phyloP scores from a whole-genome alignment of 2,329 filamentous ascomycete genomes.

The Aspergillus uvarum region DNA sequence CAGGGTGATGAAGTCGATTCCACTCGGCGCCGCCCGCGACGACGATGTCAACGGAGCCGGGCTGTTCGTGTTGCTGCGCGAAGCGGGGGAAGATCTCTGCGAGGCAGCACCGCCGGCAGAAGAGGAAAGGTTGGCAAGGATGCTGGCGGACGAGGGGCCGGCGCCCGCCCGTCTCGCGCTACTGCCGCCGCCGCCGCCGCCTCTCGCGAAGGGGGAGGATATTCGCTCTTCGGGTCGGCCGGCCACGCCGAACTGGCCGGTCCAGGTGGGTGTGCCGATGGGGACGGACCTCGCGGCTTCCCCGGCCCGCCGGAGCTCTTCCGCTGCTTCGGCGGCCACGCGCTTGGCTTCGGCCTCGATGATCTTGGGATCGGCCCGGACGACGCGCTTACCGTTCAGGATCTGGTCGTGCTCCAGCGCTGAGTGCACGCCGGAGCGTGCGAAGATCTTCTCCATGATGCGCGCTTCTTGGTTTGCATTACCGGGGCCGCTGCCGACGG shows the following conservation, averaged over 20 bases:
- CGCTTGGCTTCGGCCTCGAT: constrained; percentile 79
- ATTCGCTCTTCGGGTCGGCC: constrained; percentile 63
- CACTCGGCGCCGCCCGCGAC: constrained; percentile 30
- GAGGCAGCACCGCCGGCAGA: constrained; percentile 3
- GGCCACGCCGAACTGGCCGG: constrained; percentile 74
- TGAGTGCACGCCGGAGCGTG: constrained; percentile 81
- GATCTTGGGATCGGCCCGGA: constrained; percentile 73
- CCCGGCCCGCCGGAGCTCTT: constrained; percentile 69
- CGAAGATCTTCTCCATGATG: constrained; percentile 86
- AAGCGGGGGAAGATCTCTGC: constrained; percentile 21
- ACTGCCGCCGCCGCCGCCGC: constrained; percentile 34
- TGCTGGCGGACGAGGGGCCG: constrained; percentile 42
- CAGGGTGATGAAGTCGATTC: constrained; percentile 66
- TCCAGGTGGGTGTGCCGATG: constrained; percentile 90
- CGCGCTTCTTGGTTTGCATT: constrained; percentile 61
- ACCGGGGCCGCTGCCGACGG: constrained; percentile 3
- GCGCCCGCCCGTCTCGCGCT: constrained; percentile 34
- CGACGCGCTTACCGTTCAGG: constrained; percentile 70
- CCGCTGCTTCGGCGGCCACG: constrained; percentile 74
- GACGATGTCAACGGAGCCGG: constrained; percentile 42
- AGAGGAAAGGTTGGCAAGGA: constrained; percentile 40
- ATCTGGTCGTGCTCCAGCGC: constrained; percentile 92
- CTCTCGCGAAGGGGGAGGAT: constrained; percentile 47
- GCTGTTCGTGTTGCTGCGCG: constrained; percentile 31
- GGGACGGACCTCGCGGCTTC: constrained; percentile 71